Percentiles rank a stretch among this genome's conserved stretches.
Conservation (phyloP, 371 early-diverging fungal genomes). For the Mortierella sp. region DNA sequence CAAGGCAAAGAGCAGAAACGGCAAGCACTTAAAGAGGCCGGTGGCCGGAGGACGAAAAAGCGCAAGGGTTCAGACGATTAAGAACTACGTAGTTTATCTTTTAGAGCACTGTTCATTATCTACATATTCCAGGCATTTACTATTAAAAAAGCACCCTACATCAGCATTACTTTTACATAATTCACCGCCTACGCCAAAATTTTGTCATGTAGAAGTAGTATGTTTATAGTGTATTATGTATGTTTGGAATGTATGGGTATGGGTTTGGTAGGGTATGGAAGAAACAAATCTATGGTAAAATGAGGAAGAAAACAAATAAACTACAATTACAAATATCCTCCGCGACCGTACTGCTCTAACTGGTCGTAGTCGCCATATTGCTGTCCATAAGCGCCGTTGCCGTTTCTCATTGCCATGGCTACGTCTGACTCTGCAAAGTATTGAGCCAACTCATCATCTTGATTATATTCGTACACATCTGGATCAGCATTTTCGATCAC, state of each 20-base stretch:
- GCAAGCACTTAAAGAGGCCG: constrained; percentile 48
- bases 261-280: constrained; percentile 1
- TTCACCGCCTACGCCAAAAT: too few species aligned
- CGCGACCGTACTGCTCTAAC: constrained; percentile 25
- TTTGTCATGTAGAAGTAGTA: background rate
- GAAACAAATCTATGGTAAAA: background rate
- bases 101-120: too few species aligned
- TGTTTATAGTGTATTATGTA: background rate
- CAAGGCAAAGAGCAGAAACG: constrained; percentile 56
- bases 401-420: constrained; percentile 19
- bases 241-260: background rate
- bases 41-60: constrained; percentile 54
- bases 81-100: background rate
- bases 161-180: constrained; percentile 3
- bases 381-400: constrained; percentile 16
- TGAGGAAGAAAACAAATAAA: background rate
- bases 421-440: constrained; percentile 55
- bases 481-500: constrained; percentile 15
- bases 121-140: background rate
- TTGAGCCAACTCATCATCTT: constrained; percentile 50
- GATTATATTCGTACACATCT: constrained; percentile 50
- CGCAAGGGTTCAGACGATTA: constrained; percentile 48
- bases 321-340: constrained; percentile 25
- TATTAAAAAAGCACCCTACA: background rate
- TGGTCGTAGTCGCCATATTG: constrained; percentile 17